A percentile compares a stretch with the other conserved stretches of the same genome.
Evolutionary conservation across 2,329 filamentous ascomycete species (phyloP).

Genomic region (Nothophoma quercina): DNA sequence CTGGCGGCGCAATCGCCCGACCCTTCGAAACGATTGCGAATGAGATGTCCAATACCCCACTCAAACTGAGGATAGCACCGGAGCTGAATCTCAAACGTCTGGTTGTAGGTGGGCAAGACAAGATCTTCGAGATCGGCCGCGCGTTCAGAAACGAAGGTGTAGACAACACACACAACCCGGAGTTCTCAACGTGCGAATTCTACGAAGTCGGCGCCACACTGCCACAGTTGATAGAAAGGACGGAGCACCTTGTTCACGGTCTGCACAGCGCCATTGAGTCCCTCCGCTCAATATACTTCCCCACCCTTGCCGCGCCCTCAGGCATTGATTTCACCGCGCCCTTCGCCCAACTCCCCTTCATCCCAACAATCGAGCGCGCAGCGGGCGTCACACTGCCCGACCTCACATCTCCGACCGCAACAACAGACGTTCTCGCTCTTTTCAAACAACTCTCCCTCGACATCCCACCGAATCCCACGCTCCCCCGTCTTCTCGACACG

Average conservation of each 20-base stretch:
- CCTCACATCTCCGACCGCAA: constrained; percentile 59
- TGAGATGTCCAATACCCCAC: constrained; percentile 73
- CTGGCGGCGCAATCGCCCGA: constrained; percentile 86
- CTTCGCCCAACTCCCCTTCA: constrained; percentile 77
- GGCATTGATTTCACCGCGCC: constrained; percentile 65
- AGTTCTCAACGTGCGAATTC: constrained; percentile 98
- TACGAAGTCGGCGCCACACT: constrained; percentile 87
- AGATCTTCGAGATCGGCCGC: constrained; percentile 91
- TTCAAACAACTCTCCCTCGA: constrained; percentile 60
- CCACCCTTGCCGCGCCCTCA: constrained; percentile 51
- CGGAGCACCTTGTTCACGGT: constrained; percentile 71
- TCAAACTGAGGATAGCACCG: constrained; percentile 87
- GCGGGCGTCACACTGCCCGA: constrained; percentile 70
- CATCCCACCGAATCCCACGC: constrained; percentile 61
- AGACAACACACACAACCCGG: constrained; percentile 82
- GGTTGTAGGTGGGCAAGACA: constrained; percentile 85
- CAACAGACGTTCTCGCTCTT: constrained; percentile 64
- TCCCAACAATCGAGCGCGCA: constrained; percentile 76
- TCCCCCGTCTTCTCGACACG: constrained; percentile 79
- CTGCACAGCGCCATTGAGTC: constrained; percentile 49
- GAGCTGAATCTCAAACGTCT: constrained; percentile 95
- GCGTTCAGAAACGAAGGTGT: constrained; percentile 90
- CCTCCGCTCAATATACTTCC: constrained; percentile 52
- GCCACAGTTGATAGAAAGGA: constrained; percentile 75
- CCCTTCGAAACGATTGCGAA: constrained; percentile 84